Evolutionary conservation across 129 eudicot genomes (phyloP).

Genomic region (Pulicaria dysenterica): DNA sequence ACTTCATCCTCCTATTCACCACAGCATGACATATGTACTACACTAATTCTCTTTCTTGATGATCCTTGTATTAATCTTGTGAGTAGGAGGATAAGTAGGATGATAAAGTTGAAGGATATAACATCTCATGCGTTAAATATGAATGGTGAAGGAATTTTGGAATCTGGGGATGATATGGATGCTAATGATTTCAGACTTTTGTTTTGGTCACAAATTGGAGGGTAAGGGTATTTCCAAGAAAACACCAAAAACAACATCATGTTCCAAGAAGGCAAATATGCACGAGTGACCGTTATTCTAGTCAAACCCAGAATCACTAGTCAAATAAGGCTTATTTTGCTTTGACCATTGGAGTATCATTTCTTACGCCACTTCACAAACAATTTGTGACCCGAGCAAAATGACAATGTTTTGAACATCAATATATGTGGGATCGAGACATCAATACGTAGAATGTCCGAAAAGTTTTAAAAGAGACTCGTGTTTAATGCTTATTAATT

Average conservation of each 20-base stretch:
- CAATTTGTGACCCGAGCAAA: no score
- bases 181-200: conserved; percentile 3
- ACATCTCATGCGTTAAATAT: background rate
- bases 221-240: conserved; percentile 27
- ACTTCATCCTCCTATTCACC: no score
- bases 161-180: conserved; percentile 15
- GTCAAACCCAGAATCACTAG: conserved; percentile 27
- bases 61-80: no score
- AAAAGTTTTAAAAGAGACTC: no score
- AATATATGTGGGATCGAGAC: no score
- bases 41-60: no score
- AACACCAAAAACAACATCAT: conserved; percentile 16
- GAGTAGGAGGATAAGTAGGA: no score
- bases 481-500: no score
- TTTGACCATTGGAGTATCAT: conserved; percentile 21
- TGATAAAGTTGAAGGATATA: no score
- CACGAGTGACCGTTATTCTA: conserved; percentile 17
- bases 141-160: conserved; percentile 18
- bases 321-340: conserved; percentile 16
- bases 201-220: conserved; percentile 26
- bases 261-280: background rate
- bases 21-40: no score
- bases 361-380: conserved; percentile 9
- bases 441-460: no score
- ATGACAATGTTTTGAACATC: no score